Evolutionary conservation across 306 rosid species (phyloP).

Genomic region (Senna siamea): DNA sequence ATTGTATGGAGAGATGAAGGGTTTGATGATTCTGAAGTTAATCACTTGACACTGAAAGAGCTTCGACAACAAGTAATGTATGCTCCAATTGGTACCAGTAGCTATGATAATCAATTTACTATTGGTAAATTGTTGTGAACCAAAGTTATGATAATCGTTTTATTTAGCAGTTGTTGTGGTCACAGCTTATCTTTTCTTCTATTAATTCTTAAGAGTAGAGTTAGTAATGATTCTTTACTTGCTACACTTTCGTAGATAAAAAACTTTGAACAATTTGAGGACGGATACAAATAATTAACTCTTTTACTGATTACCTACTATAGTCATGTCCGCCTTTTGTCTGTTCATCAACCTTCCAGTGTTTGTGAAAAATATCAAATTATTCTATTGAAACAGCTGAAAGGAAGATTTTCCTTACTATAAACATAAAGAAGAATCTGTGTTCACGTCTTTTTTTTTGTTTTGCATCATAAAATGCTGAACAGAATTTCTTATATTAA

Average conservation of each 20-base stretch:
- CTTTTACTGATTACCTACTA: no score
- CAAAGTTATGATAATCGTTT: neutral
- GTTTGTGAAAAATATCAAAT: neutral
- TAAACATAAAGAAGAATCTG: neutral
- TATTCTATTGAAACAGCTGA: neutral
- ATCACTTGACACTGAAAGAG: slow-evolving; percentile 63
- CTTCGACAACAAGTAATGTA: slow-evolving; percentile 79
- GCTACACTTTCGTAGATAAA: no score
- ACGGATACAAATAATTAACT: no score
- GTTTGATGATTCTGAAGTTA: slow-evolving; percentile 55
- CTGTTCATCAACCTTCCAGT: neutral
- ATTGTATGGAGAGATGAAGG: slow-evolving; percentile 89
- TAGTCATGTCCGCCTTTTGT: neutral
- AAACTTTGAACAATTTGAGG: no score
- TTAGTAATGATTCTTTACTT: neutral
- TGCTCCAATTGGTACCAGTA: slow-evolving; percentile 30
- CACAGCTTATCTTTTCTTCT: neutral
- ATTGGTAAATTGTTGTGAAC: neutral
- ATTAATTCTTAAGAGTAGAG: neutral
- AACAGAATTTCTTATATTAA: neutral
- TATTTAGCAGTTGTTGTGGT: no score
- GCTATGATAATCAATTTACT: neutral
- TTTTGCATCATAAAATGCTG: neutral
- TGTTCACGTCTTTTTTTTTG: no score
- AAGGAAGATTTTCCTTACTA: neutral